Conservation (phyloP, 345 rosid species). For the Lepidium africanum region DNA sequence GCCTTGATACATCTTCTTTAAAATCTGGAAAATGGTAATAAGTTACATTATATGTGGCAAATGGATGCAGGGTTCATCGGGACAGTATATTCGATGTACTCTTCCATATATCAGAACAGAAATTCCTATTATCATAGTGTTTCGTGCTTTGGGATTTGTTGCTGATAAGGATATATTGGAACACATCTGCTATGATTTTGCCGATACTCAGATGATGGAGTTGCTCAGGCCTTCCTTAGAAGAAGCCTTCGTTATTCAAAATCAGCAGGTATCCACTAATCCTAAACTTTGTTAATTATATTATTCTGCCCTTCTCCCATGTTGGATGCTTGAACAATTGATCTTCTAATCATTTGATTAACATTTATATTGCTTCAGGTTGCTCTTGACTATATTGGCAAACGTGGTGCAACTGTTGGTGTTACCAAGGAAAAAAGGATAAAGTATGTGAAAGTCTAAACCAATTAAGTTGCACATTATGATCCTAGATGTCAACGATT, state of each 20-base stretch:
- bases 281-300: not conserved
- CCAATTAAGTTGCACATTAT: conserved; percentile 15
- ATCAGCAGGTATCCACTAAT: conserved; percentile 59
- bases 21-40: not conserved
- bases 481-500: conserved; percentile 12
- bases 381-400: conserved; percentile 94
- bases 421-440: conserved; percentile 92
- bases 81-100: conserved; percentile 90
- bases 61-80: conserved; percentile 80
- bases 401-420: conserved; percentile 96
- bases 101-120: conserved; percentile 96
- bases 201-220: conserved; percentile 96
- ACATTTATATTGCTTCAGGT: conserved; percentile 46
- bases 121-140: conserved; percentile 95
- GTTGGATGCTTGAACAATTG: not conserved
- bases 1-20: not conserved
- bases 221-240: conserved; percentile 93
- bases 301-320: not conserved
- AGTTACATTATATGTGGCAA: not conserved
- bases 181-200: conserved; percentile 87
- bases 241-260: conserved; percentile 97
- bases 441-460: conserved; percentile 50
- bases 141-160: conserved; percentile 95
- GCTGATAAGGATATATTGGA: conserved; percentile 94
- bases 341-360: conserved; percentile 1